Evolutionary conservation across 306 rosid genomes (phyloP).

Genomic region (Acacia acuminata): DNA sequence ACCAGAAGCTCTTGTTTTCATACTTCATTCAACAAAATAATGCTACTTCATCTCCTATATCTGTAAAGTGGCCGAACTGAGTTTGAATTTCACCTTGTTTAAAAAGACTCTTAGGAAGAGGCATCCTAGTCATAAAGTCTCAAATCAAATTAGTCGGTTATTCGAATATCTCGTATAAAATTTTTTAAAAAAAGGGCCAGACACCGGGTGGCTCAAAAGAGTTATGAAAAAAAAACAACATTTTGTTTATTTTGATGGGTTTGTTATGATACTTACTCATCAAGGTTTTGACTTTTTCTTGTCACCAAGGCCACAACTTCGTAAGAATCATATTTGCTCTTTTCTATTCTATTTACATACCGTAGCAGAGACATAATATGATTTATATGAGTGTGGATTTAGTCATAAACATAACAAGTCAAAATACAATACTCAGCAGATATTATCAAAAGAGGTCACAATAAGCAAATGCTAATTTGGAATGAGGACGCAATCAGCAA

Average conservation of each 20-base stretch:
- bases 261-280: too few species aligned
- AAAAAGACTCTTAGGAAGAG: too few species aligned
- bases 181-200: too few species aligned
- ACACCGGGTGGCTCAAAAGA: too few species aligned
- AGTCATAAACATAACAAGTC: not conserved
- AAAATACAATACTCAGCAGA: not conserved
- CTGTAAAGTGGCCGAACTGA: too few species aligned
- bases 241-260: not conserved
- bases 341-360: not conserved
- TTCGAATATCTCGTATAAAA: rapidly evolving
- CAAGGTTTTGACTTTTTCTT: not conserved
- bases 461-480: constrained; percentile 37
- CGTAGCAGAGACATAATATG: not conserved
- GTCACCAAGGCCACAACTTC: not conserved
- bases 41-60: too few species aligned
- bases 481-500: constrained; percentile 59
- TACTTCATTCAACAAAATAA: too few species aligned
- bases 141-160: too few species aligned
- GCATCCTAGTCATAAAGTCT: too few species aligned
- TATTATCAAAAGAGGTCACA: not conserved
- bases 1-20: too few species aligned
- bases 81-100: too few species aligned
- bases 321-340: not conserved
- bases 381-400: not conserved
- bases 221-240: too few species aligned